Base-by-base conservation (phyloP, 2,329 filamentous ascomycete species). In the Apiospora marii region DNA sequence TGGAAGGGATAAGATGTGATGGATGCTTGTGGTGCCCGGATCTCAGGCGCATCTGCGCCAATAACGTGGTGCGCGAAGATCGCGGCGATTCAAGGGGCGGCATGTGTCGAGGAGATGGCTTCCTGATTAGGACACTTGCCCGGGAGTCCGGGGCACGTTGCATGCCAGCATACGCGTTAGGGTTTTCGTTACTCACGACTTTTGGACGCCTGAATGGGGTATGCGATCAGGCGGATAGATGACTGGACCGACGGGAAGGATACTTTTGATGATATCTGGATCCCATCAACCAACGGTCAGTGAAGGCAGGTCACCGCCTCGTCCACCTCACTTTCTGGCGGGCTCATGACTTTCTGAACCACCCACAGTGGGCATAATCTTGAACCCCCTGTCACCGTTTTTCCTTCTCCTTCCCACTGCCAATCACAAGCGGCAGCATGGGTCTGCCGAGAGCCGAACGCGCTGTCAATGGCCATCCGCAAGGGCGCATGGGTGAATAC, bases 61-160 rank as follows among this genome's bases (percentile, higher is more conserved):
- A 64, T 64, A 64, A 64, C 58, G 58, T 64, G 58, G 34, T 64
- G 58, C n/a, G 58, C 34, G 58, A 64, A 64, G 58, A 64, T 64
- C 58, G 58, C 58, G 58, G 58, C 58, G 58, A 64, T 64, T 64
- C 58, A 64, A 64, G 58, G 58, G 58, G 58, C 58, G 58, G 58
- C 58, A 64, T 64, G 58, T 64, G 58, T 64, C 58, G 34, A 41
- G 58, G 58, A 64, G 34, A 64, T 64, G 58, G 58, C 22, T 64
- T 64, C 58, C 58, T 64, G 58, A 64, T 64, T 64, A 64, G 58
- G 58, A 64, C 4, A 64, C 14, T 64, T 41, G 30, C 41, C 58
- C 58, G 58, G 58, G 58, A 64, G 30, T 37, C 58, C 34, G 58
- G 58, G 58, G 34, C 58, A 64, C 58, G 22, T 64, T 41, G 34